Evolutionary conservation across 805 yeast species (phyloP).

Genomic region (Candida ascalaphidarum): DNA sequence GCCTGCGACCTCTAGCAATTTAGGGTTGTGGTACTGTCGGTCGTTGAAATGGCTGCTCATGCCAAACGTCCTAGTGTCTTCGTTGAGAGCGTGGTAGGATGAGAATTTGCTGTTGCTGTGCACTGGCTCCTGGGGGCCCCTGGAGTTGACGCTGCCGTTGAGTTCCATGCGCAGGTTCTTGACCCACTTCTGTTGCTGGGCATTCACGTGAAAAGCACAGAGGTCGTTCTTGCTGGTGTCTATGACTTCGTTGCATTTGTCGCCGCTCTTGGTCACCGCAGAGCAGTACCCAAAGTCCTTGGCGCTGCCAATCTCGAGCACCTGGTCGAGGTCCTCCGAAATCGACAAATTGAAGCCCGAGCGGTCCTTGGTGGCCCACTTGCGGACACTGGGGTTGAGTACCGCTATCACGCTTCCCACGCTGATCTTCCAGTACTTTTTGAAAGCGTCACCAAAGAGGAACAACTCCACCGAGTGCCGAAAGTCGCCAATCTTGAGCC

Average conservation of each 20-base stretch:
- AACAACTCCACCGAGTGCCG: constrained; percentile 49
- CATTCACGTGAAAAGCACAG: constrained; percentile 69
- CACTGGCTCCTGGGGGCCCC: constrained; percentile 40
- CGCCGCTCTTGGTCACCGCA: constrained; percentile 34
- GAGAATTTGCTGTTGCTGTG: constrained; percentile 6
- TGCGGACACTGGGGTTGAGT: constrained; percentile 60
- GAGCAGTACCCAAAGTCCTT: constrained; percentile 62
- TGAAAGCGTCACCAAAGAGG: constrained; percentile 60
- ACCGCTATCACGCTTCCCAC: constrained; percentile 70
- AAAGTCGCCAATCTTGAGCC: constrained; percentile 62
- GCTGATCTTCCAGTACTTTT: constrained; percentile 62
- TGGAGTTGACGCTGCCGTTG: constrained; percentile 48
- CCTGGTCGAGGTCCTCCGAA: constrained; percentile 37
- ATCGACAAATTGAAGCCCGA: constrained; percentile 47
- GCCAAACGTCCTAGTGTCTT: constrained; percentile 9
- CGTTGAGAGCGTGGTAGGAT: constrained; percentile 26
- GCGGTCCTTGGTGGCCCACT: constrained; percentile 8
- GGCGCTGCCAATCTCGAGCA: constrained; percentile 69
- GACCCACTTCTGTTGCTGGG: too few species aligned
- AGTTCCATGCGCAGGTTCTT: constrained; percentile 70
- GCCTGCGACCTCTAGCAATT: constrained; percentile 29
- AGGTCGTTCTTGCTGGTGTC: constrained; percentile 43
- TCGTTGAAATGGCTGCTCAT: constrained; percentile 8
- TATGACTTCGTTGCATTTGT: constrained; percentile 55
- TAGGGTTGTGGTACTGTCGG: constrained; percentile 41